Percentiles rank a stretch among this genome's conserved stretches.
phyloP scores from a whole-genome alignment of 768 basidiomycete species.

The Rubroboletus pulcherrimus region DNA sequence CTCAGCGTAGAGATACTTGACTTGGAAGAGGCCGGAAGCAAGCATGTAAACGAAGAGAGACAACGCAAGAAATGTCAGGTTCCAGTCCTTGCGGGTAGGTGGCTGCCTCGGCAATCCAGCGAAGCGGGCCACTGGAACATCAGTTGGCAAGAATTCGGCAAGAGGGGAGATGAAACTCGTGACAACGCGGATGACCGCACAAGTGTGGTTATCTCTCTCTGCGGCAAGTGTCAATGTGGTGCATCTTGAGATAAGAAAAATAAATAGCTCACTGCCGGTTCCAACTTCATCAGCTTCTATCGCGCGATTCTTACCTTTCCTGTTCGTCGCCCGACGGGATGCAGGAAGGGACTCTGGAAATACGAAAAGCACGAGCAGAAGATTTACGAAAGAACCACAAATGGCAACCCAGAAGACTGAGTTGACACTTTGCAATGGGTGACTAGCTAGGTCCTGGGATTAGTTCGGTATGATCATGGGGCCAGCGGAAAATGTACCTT shows the following conservation, averaged over 20 bases:
- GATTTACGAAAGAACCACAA: slow-evolving; percentile 40
- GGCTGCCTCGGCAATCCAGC: slow-evolving; percentile 63
- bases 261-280: slow-evolving; percentile 9
- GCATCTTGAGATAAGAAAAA: neutral
- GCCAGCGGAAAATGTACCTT: slow-evolving; percentile 11
- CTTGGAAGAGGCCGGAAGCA: slow-evolving; percentile 65
- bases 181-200: slow-evolving; percentile 27
- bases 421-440: slow-evolving; percentile 38
- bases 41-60: slow-evolving; percentile 63
- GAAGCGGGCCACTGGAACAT: slow-evolving; percentile 37
- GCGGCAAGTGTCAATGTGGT: neutral
- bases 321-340: slow-evolving; percentile 23
- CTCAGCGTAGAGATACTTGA: slow-evolving; percentile 77
- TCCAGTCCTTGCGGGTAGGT: slow-evolving; percentile 60
- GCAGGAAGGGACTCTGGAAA: slow-evolving; percentile 53
- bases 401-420: slow-evolving; percentile 55
- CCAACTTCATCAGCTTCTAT: slow-evolving; percentile 8
- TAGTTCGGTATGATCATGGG: slow-evolving; percentile 5
- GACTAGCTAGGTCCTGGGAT: slow-evolving; percentile 20
- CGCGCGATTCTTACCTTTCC: slow-evolving; percentile 31
- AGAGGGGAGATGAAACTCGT: slow-evolving; percentile 59
- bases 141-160: slow-evolving; percentile 62
- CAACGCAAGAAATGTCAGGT: slow-evolving; percentile 63
- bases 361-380: slow-evolving; percentile 60
- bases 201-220: slow-evolving; percentile 5